Evolutionary conservation across 139 green algal species (phyloP).

Genomic region (Choricystis sp.): DNA sequence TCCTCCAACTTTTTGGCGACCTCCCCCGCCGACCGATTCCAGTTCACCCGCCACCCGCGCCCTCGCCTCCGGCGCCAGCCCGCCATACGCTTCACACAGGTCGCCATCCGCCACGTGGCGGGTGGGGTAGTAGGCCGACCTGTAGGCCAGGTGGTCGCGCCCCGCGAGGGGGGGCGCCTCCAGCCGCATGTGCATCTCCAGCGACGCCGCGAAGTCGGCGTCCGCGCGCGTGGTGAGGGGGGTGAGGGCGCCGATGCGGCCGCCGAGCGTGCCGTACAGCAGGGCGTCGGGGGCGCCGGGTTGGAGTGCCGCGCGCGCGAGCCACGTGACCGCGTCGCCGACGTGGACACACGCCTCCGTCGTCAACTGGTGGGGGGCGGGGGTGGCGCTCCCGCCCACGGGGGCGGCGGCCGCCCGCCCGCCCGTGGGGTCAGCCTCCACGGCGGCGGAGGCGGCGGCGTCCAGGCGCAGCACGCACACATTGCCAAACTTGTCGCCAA

Average conservation of each 20-base stretch:
- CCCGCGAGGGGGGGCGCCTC: slow-evolving; percentile 79
- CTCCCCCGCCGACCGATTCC: too few species aligned
- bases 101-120: slow-evolving; percentile 90
- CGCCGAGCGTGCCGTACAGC: slow-evolving; percentile 74
- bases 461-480: slow-evolving; percentile 71
- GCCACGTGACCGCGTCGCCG: slow-evolving; percentile 72
- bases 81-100: slow-evolving; percentile 76
- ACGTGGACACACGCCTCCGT: slow-evolving; percentile 76
- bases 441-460: slow-evolving; percentile 61
- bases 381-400: slow-evolving; percentile 33
- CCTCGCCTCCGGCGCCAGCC: slow-evolving; percentile 23
- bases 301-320: slow-evolving; percentile 60
- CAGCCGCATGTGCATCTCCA: slow-evolving; percentile 98
- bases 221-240: slow-evolving; percentile 78
- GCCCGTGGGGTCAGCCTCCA: slow-evolving; percentile 93
- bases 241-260: slow-evolving; percentile 64
- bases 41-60: too few species aligned
- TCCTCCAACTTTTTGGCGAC: too few species aligned
- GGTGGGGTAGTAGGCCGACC: slow-evolving; percentile 85
- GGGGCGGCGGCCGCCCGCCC: slow-evolving; percentile 53
- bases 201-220: slow-evolving; percentile 91
- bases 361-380: slow-evolving; percentile 83
- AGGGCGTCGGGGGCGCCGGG: slow-evolving; percentile 64
- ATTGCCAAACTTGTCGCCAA: slow-evolving; percentile 94
- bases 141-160: slow-evolving; percentile 81